Percentiles rank a stretch among this genome's conserved stretches.
phyloP scores from a whole-genome alignment of 2,329 filamentous ascomycete species.

The Coleophoma cylindrospora region DNA sequence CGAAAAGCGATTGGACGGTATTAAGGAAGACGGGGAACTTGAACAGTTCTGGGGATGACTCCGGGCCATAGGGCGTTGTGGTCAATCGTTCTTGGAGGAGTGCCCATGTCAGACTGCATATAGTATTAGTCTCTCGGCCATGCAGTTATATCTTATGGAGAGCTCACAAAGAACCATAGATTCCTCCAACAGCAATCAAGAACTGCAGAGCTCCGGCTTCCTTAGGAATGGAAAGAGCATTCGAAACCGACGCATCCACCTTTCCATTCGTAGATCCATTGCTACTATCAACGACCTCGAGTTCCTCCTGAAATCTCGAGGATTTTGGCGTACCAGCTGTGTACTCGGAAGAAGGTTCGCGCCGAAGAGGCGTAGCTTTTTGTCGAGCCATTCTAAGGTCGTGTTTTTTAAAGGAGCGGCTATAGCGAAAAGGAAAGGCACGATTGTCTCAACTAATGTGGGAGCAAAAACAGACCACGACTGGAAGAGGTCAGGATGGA shows the following conservation, averaged over 20 bases:
- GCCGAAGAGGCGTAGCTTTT: slow-evolving; percentile 58
- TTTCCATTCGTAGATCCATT: slow-evolving; percentile 21
- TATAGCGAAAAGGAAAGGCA: not conserved
- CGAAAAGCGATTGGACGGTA: slow-evolving; percentile 89
- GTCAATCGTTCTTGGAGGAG: slow-evolving; percentile 96
- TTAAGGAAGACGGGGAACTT: slow-evolving; percentile 94
- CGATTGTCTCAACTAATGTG: too few species aligned
- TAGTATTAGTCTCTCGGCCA: not conserved
- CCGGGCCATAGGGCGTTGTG: slow-evolving; percentile 75
- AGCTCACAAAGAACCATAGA: slow-evolving; percentile 91
- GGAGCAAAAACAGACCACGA: too few species aligned
- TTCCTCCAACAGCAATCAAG: slow-evolving; percentile 83
- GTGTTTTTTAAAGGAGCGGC: not conserved
- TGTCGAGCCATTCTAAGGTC: slow-evolving; percentile 26
- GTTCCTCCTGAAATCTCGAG: slow-evolving; percentile 1
- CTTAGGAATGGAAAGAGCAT: slow-evolving; percentile 25
- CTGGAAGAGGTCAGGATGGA: too few species aligned
- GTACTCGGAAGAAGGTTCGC: slow-evolving; percentile 63
- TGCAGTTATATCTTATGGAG: not conserved
- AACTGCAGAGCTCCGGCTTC: slow-evolving; percentile 69
- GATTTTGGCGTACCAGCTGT: slow-evolving; percentile 31
- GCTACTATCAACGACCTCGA: slow-evolving; percentile 25
- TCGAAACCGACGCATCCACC: slow-evolving; percentile 24
- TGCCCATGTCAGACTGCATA: slow-evolving; percentile 79
- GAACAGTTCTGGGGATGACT: slow-evolving; percentile 66